phyloP scores from a whole-genome alignment of 2,329 filamentous ascomycete species.

The Penicillium thymicola region DNA sequence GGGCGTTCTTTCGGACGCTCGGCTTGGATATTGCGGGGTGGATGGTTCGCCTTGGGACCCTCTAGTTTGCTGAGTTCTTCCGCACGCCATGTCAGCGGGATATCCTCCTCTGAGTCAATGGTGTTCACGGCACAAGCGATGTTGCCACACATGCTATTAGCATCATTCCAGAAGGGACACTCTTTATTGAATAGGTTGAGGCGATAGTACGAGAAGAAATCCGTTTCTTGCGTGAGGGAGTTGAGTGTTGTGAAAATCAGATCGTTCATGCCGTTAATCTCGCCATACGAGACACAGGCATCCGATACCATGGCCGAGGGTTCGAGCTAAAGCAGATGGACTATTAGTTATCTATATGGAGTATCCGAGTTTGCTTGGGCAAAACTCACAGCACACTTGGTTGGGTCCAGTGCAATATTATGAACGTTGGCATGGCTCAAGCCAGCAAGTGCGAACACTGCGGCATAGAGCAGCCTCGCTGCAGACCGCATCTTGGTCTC shows the following conservation, averaged over 20 bases:
- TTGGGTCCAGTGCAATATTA: constrained; percentile 34
- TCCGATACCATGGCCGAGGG: constrained; percentile 87
- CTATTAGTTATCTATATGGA: constrained; percentile 2
- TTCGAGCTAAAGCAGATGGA: constrained; percentile 63
- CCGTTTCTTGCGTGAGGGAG: constrained; percentile 78
- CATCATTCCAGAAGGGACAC: constrained; percentile 95
- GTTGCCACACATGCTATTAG: constrained; percentile 92
- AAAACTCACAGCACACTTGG: constrained; percentile 55
- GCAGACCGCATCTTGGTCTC: constrained; percentile 50
- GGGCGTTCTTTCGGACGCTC: constrained; percentile 68
- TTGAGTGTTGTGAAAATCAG: constrained; percentile 72
- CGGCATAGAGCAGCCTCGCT: constrained; percentile 58
- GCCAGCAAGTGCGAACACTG: constrained; percentile 58
- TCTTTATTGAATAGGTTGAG: constrained; percentile 90
- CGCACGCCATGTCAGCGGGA: constrained; percentile 86
- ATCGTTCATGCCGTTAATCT: constrained; percentile 79
- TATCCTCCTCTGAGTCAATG: constrained; percentile 90
- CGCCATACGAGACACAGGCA: constrained; percentile 89
- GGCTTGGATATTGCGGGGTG: constrained; percentile 68
- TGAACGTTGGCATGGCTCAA: constrained; percentile 47
- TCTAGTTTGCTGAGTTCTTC: constrained; percentile 89
- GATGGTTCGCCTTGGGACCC: constrained; percentile 86
- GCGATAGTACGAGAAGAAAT: constrained; percentile 98
- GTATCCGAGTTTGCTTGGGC: neutral
- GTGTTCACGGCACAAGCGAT: constrained; percentile 95